phyloP scores from a whole-genome alignment of 2,329 filamentous ascomycete species.

The Mycosphaerella sp. region DNA sequence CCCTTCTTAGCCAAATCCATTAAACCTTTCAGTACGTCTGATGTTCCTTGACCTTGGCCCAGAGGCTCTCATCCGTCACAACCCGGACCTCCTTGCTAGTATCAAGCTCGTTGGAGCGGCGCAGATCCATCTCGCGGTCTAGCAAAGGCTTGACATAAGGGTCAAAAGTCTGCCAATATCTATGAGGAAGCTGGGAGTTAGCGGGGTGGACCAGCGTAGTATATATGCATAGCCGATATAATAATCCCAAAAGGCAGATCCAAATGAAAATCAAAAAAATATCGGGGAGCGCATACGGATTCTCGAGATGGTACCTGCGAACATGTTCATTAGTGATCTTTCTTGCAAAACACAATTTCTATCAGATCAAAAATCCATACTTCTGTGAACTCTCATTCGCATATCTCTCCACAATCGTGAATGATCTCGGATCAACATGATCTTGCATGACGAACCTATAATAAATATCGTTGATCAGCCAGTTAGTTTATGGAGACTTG shows the following conservation, averaged over 20 bases:
- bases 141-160: conserved; percentile 65
- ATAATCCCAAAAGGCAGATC: too few species aligned
- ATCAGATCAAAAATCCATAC: too few species aligned
- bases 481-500: too few species aligned
- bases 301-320: conserved; percentile 48
- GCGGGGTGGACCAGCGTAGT: too few species aligned
- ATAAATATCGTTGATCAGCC: neutral
- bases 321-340: too few species aligned
- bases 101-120: conserved; percentile 59
- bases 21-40: conserved; percentile 24
- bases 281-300: conserved; percentile 43
- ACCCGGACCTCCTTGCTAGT: conserved; percentile 41
- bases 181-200: too few species aligned
- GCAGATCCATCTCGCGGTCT: conserved; percentile 62
- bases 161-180: conserved; percentile 69
- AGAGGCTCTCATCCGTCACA: conserved; percentile 31
- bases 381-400: conserved; percentile 51
- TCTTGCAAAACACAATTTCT: too few species aligned
- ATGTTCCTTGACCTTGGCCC: conserved; percentile 34
- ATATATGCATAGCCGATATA: too few species aligned
- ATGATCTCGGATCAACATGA: conserved; percentile 59
- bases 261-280: too few species aligned
- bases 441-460: conserved; percentile 73
- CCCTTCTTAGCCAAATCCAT: neutral
- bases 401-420: conserved; percentile 71